Conservation (phyloP, 73 alveolate species). For the Uronychia binucleata region DNA sequence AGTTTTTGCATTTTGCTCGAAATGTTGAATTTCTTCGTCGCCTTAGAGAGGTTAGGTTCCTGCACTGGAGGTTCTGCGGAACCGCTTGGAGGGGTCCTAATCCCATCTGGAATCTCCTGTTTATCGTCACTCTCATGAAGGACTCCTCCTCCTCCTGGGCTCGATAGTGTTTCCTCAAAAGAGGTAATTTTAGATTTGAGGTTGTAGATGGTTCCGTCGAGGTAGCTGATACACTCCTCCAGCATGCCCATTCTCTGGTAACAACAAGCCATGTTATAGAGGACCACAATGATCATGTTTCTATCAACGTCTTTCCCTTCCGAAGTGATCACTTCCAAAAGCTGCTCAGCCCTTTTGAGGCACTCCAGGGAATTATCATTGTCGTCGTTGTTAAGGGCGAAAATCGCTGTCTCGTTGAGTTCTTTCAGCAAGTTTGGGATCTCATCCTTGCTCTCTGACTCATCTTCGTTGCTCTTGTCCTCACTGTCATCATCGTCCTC, state of each 20-base stretch:
- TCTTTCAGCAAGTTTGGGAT: not conserved
- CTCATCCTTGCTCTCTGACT: not conserved
- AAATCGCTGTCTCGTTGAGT: not conserved
- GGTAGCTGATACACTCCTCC: slow-evolving; percentile 18
- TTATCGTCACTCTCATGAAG: not conserved
- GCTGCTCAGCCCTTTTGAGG: slow-evolving; percentile 15
- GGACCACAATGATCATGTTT: slow-evolving; percentile 13
- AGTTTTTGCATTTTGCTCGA: slow-evolving; percentile 15
- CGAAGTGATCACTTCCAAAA: slow-evolving; percentile 39
- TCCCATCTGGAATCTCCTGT: no score
- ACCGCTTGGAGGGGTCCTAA: not conserved
- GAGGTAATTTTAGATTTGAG: not conserved
- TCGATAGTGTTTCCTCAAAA: not conserved
- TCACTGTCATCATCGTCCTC: no score
- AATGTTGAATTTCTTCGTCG: slow-evolving; percentile 10
- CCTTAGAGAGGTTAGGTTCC: not conserved
- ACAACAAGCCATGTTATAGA: slow-evolving; percentile 28
- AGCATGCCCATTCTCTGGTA: slow-evolving; percentile 20
- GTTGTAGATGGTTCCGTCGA: slow-evolving; percentile 12
- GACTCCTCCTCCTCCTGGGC: not conserved
- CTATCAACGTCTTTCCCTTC: slow-evolving; percentile 18
- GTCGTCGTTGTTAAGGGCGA: slow-evolving; percentile 11
- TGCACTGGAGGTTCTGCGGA: not conserved
- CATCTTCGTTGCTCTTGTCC: no score
- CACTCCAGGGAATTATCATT: slow-evolving; percentile 13